Conservation (phyloP, 2,329 filamentous ascomycete genomes). For the Aspergillus sp. region DNA sequence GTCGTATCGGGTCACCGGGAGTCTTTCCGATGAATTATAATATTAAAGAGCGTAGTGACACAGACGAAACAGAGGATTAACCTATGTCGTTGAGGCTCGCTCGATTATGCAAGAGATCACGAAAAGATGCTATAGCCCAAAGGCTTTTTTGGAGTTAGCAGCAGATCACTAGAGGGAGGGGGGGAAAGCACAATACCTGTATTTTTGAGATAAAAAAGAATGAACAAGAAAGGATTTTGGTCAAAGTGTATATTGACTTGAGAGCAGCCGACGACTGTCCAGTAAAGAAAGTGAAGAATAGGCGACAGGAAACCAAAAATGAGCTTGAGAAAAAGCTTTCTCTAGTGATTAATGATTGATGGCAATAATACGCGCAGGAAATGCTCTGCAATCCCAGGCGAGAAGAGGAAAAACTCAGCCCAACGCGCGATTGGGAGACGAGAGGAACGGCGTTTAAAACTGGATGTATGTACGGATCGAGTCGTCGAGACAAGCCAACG, state of each 20-base stretch:
- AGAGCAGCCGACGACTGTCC: background rate
- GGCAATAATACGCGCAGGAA: constrained; percentile 13
- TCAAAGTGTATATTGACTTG: constrained; percentile 10
- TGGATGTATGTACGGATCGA: background rate
- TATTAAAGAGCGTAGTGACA: constrained; percentile 22
- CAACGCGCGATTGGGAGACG: constrained; percentile 10
- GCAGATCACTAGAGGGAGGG: no score
- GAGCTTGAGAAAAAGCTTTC: background rate
- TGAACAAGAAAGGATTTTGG: constrained; percentile 8
- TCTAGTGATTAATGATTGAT: constrained; percentile 4
- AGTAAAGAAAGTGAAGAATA: constrained; percentile 9
- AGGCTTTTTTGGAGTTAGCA: constrained; percentile 6
- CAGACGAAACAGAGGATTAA: constrained; percentile 9
- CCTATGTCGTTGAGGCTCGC: constrained; percentile 3
- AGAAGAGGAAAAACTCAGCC: constrained; percentile 9
- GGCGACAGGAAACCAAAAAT: constrained; percentile 17
- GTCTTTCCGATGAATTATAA: constrained; percentile 19
- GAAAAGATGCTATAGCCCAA: background rate
- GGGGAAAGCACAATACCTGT: constrained; percentile 5
- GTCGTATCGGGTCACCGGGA: constrained; percentile 7
- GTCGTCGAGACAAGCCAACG: background rate
- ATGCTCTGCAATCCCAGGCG: constrained; percentile 32
- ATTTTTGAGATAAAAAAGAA: constrained; percentile 6
- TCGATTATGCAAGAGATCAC: constrained; percentile 8
- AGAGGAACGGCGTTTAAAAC: background rate